Conservation (phyloP, 1,284 basidiomycete species). For the Ceratobasidium sp. region DNA sequence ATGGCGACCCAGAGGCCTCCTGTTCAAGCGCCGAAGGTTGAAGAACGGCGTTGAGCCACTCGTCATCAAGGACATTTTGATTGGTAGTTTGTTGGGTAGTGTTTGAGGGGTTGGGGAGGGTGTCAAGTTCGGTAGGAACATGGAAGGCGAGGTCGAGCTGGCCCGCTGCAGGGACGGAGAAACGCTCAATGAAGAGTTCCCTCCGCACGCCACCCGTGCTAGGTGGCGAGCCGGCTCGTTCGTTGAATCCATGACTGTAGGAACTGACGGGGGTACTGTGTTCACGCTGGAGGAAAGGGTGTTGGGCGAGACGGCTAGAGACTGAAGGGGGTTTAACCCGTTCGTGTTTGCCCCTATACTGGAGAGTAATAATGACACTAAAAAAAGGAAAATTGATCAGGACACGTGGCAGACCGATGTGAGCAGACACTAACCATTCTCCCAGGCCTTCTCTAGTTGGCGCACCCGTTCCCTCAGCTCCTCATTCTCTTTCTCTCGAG, state of each 20-base stretch:
- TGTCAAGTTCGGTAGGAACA: constrained; percentile 31
- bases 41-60: constrained; percentile 38
- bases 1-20: constrained; percentile 36
- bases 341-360: constrained; percentile 44
- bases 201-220: constrained; percentile 88
- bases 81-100: constrained; percentile 17
- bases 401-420: constrained; percentile 11
- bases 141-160: constrained; percentile 39
- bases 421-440: constrained; percentile 70
- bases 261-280: constrained; percentile 46
- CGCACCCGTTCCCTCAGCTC: constrained; percentile 66
- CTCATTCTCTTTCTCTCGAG: constrained; percentile 69
- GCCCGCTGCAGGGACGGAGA: constrained; percentile 85
- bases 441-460: constrained; percentile 77
- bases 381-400: constrained; percentile 65
- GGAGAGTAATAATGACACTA: constrained; percentile 49
- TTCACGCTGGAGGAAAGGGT: constrained; percentile 48
- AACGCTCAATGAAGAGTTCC: constrained; percentile 56
- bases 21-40: constrained; percentile 37
- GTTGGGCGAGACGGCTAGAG: constrained; percentile 47
- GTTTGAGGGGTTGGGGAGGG: constrained; percentile 24
- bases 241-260: constrained; percentile 49
- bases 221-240: constrained; percentile 82
- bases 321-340: constrained; percentile 45
- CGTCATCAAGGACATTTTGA: constrained; percentile 37